phyloP scores from a whole-genome alignment of 2,329 filamentous ascomycete species.

The Diaporthe aspalathi region DNA sequence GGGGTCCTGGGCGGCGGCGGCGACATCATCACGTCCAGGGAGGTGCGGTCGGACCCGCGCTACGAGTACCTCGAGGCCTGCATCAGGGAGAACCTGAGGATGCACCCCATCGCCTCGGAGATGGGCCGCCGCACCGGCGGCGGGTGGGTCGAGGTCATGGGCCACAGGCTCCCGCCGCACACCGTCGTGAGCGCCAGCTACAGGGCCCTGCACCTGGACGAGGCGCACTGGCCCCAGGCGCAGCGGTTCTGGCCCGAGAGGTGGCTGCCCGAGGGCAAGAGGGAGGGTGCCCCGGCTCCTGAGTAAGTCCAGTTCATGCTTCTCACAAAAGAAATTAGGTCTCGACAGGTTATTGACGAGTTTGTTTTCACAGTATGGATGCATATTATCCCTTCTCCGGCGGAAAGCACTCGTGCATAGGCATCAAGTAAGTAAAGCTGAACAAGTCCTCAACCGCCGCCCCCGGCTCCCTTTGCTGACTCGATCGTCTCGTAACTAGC shows the following conservation, averaged over 20 bases:
- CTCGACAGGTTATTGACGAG: not conserved
- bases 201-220: constrained; percentile 78
- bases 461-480: not conserved
- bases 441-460: not conserved
- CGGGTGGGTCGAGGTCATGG: constrained; percentile 72
- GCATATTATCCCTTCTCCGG: constrained; percentile 36
- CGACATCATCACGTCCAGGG: constrained; percentile 24
- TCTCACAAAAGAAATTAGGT: not conserved
- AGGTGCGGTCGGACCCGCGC: constrained; percentile 66
- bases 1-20: constrained; percentile 8
- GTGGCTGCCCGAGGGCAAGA: constrained; percentile 64
- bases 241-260: constrained; percentile 76
- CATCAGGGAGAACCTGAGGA: constrained; percentile 36
- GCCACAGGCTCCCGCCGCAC: constrained; percentile 72
- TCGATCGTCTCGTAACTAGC: not conserved
- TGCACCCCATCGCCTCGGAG: constrained; percentile 67
- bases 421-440: constrained; percentile 40
- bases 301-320: not conserved
- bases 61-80: constrained; percentile 79
- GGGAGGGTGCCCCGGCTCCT: constrained; percentile 40
- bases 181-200: constrained; percentile 80
- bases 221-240: constrained; percentile 74
- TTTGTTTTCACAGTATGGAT: constrained; percentile 2
- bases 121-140: constrained; percentile 77
- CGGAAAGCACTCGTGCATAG: constrained; percentile 44